Evolutionary conservation across 305 asterid genomes (phyloP), one percentile per base, ranked within the genome.

Genomic region (Ajuga reptans): DNA sequence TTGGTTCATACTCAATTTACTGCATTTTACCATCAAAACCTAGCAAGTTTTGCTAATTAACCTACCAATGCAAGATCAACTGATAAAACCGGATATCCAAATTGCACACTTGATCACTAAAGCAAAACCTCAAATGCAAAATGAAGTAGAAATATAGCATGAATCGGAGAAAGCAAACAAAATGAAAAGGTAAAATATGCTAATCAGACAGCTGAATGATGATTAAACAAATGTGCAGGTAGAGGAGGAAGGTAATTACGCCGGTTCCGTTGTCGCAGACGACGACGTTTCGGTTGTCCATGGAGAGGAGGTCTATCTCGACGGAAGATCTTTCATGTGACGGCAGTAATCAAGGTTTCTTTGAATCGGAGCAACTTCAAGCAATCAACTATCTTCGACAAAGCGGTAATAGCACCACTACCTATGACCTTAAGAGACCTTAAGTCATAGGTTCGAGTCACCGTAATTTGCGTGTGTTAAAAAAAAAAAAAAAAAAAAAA

Each of bases 181-280:
- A 70, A 60, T 17, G n/a, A n/a, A n/a, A 17, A 57, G 52, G n/a
- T 12, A 16, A 62, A 55, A 56, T 10, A 29, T n/a, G 21, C 24
- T 33, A 66, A 66, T 65, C 50, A 36, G 68, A 70, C 31, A 46
- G 49, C 17, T 27, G 66, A 72, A 41, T 64, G 75, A 63, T 72
- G 50, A 37, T 47, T 6, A 31, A 39, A 15, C 57, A 14, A 52
- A 10, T 37, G 27, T 29, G 73, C 41, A 77, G 54, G 75, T 9
- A 49, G 66, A 64, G 61, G 37, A 64, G 34, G 68, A 68, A 34
- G 65, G 56, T 31, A 54, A 57, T 77, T 82, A 87, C 96, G 69
- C 95, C 96, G 52, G 96, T 91, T 76, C 96, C 97, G 74, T 87
- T 89, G 75, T 91, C 96, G 71, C 96, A 91, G 18, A 91, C 96